These are phyloP conservation scores for Populus pruinosa DNA, from an alignment of 345 rosid genomes.

Conservation along the genomic window DNA sequence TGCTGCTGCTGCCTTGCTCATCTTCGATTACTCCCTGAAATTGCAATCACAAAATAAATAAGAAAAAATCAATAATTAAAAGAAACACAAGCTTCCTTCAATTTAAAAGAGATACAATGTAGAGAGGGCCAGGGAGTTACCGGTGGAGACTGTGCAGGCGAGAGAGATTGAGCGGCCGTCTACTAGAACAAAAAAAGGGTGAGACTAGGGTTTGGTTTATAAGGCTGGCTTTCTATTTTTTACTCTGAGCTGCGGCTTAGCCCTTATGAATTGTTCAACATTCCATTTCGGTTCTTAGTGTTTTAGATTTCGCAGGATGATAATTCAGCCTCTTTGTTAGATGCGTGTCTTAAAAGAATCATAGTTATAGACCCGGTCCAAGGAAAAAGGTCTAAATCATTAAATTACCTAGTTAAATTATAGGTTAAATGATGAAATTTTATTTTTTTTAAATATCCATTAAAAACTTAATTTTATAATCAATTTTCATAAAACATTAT, in stretches of 20 bases:
- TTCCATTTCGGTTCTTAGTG: background rate
- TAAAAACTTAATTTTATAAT: no score
- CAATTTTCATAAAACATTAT: no score
- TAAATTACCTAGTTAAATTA: no score
- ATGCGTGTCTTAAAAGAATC: no score
- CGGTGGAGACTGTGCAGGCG: background rate
- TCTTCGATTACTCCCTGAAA: background rate
- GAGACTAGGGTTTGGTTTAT: background rate
- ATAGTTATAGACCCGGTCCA: no score
- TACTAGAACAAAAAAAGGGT: no score
- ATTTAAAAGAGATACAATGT: background rate
- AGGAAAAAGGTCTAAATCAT: no score
- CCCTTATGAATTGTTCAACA: background rate
- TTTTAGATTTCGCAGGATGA: background rate
- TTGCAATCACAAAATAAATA: background rate
- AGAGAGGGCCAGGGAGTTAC: background rate
- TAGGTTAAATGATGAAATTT: no score
- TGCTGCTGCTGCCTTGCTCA: conserved; percentile 7
- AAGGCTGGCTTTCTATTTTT: background rate
- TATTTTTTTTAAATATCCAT: no score
- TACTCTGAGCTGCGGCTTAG: background rate
- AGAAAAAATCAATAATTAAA: background rate
- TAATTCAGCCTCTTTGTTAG: no score
- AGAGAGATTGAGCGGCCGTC: background rate
- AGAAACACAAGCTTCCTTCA: background rate